Evolutionary conservation across 345 rosid species (phyloP).

Genomic region (Populus deltoides): DNA sequence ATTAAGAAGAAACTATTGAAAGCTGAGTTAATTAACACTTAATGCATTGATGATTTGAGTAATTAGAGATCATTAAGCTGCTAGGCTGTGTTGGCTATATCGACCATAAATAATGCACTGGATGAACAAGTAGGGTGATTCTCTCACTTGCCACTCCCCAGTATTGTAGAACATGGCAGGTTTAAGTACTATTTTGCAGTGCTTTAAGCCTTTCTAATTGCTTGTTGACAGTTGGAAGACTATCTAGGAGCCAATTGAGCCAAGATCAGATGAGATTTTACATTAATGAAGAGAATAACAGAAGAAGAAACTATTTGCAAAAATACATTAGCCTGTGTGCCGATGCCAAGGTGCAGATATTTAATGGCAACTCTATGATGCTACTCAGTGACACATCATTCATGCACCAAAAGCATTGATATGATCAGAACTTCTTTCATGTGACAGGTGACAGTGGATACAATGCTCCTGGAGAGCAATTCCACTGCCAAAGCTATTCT

Average conservation of each 20-base stretch:
- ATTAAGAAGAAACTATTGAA: not conserved
- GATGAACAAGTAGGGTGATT: not conserved
- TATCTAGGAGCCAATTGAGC: conserved; percentile 53
- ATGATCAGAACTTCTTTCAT: not conserved
- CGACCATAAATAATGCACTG: not conserved
- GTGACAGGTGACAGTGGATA: conserved; percentile 51
- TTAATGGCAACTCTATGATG: not conserved
- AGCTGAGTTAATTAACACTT: not conserved
- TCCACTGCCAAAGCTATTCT: conserved; percentile 43
- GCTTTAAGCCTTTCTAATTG: not conserved
- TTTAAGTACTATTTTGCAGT: not conserved
- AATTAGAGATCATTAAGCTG: not conserved
- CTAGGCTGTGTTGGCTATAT: not conserved
- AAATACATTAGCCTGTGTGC: conserved; percentile 49
- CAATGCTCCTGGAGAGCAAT: conserved; percentile 50
- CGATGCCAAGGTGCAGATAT: conserved; percentile 41
- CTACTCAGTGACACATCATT: too few species aligned
- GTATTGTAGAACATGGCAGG: not conserved
- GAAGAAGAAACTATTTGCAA: conserved; percentile 49
- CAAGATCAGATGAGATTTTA: conserved; percentile 50
- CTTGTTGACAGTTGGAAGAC: conserved; percentile 45
- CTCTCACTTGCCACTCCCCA: not conserved
- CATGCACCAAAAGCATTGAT: not conserved
- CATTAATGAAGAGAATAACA: conserved; percentile 52
- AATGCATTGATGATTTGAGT: not conserved